Base-by-base conservation (phyloP, 2,329 filamentous ascomycete species). In the Beauveria sp. region DNA sequence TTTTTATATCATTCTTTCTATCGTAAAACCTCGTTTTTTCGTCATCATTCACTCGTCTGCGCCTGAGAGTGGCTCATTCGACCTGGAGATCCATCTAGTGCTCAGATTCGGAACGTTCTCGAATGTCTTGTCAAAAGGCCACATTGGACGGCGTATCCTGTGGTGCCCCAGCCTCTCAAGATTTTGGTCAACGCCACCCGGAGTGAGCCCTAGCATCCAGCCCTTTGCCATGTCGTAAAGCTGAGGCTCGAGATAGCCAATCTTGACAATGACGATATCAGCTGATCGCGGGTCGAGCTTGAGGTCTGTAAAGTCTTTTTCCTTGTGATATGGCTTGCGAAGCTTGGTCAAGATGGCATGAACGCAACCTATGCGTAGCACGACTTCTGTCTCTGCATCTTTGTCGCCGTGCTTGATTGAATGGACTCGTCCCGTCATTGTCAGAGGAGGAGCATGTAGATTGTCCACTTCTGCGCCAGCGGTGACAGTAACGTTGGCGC, bases 221-320 rank as follows among this genome's bases (percentile, higher is more conserved):
- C 79, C 80, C 8, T 72, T 72, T 0, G 80, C 77, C 80, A 83
- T 83, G 56, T 76, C 75, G 63, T 81, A 82, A 5, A 83, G 69
- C 66, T 83, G 77, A 3, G 81, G 81, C 66, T 83, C 81, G 1
- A 84, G 69, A 62, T 83, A 84, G 18, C 81, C 81, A 50, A 83
- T 83, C 68, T 83, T 83, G 26, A 83, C 80, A 49, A 83, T 76
- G 0, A 83, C 80, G 24, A 83, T 76, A 64, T 81, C 79, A 0
- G 76, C 75, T 5, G 72, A 65, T 2, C 80, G 75, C 1, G 80
- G 80, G 9, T 69, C 52, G 1, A 84, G 75, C 49, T 76, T 62
- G 0, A 83, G 73, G 3, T 78, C 77, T 0, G 75, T 79, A 64
- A 83, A 83, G 66, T 83, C 81, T 12, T 69, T 73, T 65, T 83